A percentile compares a stretch with the other conserved stretches of the same genome.
Evolutionary conservation across 1,139 yeast genomes (phyloP).

Genomic region (Pichia sp.): DNA sequence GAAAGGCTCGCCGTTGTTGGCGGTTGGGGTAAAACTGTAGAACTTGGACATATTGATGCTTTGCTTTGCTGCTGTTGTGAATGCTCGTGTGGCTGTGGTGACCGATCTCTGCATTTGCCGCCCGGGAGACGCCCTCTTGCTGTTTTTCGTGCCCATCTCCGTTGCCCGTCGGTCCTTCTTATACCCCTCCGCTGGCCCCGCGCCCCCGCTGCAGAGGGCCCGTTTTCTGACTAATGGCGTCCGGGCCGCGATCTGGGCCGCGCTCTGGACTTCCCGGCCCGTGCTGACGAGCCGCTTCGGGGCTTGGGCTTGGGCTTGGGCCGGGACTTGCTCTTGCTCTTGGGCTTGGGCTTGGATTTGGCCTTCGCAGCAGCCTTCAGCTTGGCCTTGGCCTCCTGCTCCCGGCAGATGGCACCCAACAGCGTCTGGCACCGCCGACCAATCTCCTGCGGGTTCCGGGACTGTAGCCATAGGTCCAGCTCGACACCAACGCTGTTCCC

Average conservation of each 20-base stretch:
- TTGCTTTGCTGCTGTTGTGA: not conserved
- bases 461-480: conserved; percentile 64
- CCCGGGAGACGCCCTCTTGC: too few species aligned
- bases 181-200: not conserved
- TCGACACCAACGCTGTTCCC: conserved; percentile 51
- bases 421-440: conserved; percentile 66
- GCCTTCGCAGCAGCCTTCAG: conserved; percentile 1
- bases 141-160: too few species aligned
- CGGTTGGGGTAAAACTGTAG: conserved; percentile 55
- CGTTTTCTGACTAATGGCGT: not conserved
- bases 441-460: conserved; percentile 60
- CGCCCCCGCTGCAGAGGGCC: not conserved
- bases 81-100: not conserved
- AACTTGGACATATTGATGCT: conserved; percentile 32
- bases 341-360: not conserved
- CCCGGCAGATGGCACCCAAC: conserved; percentile 60
- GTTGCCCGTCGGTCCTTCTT: not conserved
- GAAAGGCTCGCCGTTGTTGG: conserved; percentile 57
- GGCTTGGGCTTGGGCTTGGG: not conserved
- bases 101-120: not conserved
- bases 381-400: conserved; percentile 35
- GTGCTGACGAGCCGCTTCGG: not conserved
- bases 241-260: not conserved
- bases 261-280: too few species aligned
- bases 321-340: not conserved